Evolutionary conservation across 768 basidiomycete genomes (phyloP), one percentile per base, ranked within the genome.

Genomic region (Clitopilus passeckerianus): DNA sequence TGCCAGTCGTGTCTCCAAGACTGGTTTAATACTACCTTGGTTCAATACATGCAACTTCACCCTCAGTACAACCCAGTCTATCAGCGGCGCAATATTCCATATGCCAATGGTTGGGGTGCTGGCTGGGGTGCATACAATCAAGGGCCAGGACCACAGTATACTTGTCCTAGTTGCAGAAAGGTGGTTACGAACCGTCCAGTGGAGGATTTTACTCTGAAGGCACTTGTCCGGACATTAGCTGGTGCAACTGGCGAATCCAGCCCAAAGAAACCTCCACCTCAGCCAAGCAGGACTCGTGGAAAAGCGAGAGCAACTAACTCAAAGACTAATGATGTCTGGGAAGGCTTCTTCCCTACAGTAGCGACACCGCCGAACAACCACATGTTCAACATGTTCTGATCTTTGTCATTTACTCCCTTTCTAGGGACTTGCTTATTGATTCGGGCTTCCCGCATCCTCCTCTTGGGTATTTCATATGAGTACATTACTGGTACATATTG

Each of bases 111-210:
- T 50, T 63, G 72, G 16, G 52, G 71, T 37, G 63, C 63, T 61
- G 68, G 63, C 61, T 64, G 71, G 55, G 58, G 71, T 24, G 63
- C 64, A 6, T 69, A 67, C 34, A 27, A 64, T 33, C 65, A 70
- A 34, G 75, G 60, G 23, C 63, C 61, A 22, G 59, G 70, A 22
- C 73, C 72, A 6, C 70, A 75, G 30, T 90, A 86, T 63, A 83
- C 83, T 1, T 91, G 89, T 58, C 89, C 89, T 2, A 82, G 81
- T 5, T 91, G 89, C 64, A 77, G 89, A 56, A 73, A 77, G 52
- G 64, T 68, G 12, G 80, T 86, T 10, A 67, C 71, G 30, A 74
- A 66, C 12, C 77, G 75, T 20, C 89, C 89, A 0, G 75, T 80
- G 0, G 86, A 90, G 64, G 80, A 80, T 50, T 91, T 82, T 67